A percentile compares a stretch with the other conserved stretches of the same genome.
phyloP scores from a whole-genome alignment of 495 filamentous ascomycete genomes.

The Immersiella caudata region DNA sequence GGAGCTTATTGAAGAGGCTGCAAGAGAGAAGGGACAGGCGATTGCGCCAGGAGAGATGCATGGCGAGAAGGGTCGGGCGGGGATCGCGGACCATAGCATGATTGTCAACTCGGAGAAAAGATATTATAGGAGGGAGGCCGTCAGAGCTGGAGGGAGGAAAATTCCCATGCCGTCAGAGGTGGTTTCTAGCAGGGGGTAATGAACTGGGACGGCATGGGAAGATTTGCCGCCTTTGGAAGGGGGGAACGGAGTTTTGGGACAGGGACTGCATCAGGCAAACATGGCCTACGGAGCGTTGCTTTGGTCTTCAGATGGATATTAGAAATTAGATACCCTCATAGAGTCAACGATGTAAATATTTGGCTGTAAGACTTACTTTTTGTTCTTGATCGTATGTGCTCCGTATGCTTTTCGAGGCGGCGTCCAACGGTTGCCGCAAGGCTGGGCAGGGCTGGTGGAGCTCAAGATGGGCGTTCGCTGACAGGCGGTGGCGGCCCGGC shows the following conservation, averaged over 20 bases:
- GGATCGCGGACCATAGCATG: slow-evolving; percentile 54
- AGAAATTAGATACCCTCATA: neutral
- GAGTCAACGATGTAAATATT: neutral
- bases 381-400: no score
- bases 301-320: neutral
- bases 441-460: no score
- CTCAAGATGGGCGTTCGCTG: no score
- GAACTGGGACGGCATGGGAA: neutral
- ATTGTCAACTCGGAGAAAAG: slow-evolving; percentile 48
- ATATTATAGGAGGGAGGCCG: slow-evolving; percentile 41
- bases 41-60: slow-evolving; percentile 64
- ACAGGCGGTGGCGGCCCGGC: slow-evolving; percentile 1
- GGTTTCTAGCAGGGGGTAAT: slow-evolving; percentile 23
- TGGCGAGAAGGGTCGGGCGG: slow-evolving; percentile 36
- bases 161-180: slow-evolving; percentile 17
- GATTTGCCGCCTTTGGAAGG: neutral
- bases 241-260: neutral
- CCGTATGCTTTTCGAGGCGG: no score
- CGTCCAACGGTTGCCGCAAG: no score
- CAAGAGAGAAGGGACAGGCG: slow-evolving; percentile 67
- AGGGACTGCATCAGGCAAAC: neutral
- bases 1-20: slow-evolving; percentile 40
- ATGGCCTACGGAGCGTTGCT: neutral
- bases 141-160: slow-evolving; percentile 31
- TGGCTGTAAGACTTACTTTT: no score